Evolutionary conservation across 192 early-diverging fungal species (phyloP).

Genomic region (Kickxella alabastrina): DNA sequence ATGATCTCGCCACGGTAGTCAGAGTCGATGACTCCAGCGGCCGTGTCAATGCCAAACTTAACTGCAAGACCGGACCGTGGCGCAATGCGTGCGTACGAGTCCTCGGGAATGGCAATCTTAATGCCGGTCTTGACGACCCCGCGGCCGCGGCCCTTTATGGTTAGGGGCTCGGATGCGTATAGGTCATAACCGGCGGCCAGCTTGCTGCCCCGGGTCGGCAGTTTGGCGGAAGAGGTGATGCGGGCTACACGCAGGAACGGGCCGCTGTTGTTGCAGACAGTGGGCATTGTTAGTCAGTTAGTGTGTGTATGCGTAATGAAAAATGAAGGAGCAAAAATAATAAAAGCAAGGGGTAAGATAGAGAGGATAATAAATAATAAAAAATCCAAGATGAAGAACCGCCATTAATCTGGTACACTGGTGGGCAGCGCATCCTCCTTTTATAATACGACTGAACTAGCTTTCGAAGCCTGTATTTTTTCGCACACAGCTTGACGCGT

Average conservation of each 20-base stretch:
- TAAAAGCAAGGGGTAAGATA: no score
- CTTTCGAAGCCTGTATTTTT: no score
- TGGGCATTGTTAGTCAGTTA: no score
- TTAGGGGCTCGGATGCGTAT: slow-evolving; percentile 59
- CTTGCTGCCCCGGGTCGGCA: slow-evolving; percentile 78
- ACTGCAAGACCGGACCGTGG: slow-evolving; percentile 88
- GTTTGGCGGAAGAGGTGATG: slow-evolving; percentile 51
- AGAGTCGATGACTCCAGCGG: slow-evolving; percentile 88
- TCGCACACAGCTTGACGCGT: no score
- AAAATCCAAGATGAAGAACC: background rate
- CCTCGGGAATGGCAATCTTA: slow-evolving; percentile 75
- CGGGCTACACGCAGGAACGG: slow-evolving; percentile 37
- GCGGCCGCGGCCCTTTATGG: slow-evolving; percentile 75
- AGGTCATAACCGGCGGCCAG: slow-evolving; percentile 94
- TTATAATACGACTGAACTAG: no score
- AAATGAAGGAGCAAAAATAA: no score
- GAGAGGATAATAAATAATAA: no score
- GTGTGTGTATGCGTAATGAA: no score
- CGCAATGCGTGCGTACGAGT: slow-evolving; percentile 93
- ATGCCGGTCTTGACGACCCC: slow-evolving; percentile 84
- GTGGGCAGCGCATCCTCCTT: no score
- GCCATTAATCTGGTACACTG: background rate
- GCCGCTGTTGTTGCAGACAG: background rate
- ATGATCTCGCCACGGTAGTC: slow-evolving; percentile 88
- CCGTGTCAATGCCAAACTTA: slow-evolving; percentile 84